Evolutionary conservation across 2,329 filamentous ascomycete species (phyloP).

Genomic region (Lecanoromycetidae sp.): DNA sequence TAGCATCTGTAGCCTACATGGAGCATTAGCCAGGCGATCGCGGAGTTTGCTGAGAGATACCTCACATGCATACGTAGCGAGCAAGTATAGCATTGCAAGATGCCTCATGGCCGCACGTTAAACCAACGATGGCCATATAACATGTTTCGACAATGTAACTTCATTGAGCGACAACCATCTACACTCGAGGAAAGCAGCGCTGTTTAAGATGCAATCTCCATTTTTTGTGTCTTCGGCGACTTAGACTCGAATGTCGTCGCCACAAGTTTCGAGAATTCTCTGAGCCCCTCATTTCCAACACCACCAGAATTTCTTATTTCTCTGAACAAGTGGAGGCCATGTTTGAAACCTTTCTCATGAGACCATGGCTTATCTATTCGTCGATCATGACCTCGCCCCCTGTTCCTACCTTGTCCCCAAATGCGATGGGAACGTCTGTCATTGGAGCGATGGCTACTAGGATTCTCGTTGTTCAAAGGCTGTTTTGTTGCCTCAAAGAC

Average conservation of each 20-base stretch:
- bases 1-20: too few species aligned
- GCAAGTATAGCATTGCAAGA: too few species aligned
- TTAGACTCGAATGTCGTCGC: constrained; percentile 24
- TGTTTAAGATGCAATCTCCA: neutral
- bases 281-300: constrained; percentile 47
- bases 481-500: constrained; percentile 32
- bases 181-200: neutral
- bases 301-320: constrained; percentile 38
- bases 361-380: constrained; percentile 37
- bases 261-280: constrained; percentile 50
- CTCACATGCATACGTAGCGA: too few species aligned
- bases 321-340: constrained; percentile 44
- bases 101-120: too few species aligned
- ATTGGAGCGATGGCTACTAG: constrained; percentile 21
- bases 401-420: constrained; percentile 19
- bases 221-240: neutral
- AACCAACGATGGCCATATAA: too few species aligned
- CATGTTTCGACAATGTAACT: too few species aligned
- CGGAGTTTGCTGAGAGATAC: neutral
- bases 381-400: constrained; percentile 23
- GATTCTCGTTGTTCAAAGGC: constrained; percentile 1
- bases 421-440: constrained; percentile 20
- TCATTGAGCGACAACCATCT: neutral
- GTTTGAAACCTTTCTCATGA: constrained; percentile 44
- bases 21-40: neutral